phyloP scores from a whole-genome alignment of 2,329 filamentous ascomycete species.

The Sporothrix sp. region DNA sequence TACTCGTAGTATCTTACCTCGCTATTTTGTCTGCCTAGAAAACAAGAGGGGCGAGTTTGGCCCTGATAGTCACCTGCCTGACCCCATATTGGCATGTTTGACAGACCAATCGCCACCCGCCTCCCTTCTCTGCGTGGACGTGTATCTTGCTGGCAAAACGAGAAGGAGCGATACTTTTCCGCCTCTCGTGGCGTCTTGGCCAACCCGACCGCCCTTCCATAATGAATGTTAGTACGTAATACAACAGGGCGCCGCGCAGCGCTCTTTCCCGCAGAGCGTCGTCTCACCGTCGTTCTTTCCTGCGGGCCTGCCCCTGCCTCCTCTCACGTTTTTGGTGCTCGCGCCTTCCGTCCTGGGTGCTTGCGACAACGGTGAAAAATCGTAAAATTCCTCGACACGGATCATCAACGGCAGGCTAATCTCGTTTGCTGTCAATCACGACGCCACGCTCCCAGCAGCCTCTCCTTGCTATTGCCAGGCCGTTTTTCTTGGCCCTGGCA shows the following conservation, averaged over 20 bases:
- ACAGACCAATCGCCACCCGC: not conserved
- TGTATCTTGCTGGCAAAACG: not conserved
- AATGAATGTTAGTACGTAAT: too few species aligned
- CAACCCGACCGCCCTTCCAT: slow-evolving; percentile 6
- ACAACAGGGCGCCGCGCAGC: not conserved
- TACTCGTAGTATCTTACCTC: too few species aligned
- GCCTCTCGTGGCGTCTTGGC: slow-evolving; percentile 6
- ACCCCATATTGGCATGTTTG: slow-evolving; percentile 2
- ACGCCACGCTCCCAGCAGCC: not conserved
- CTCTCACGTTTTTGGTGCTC: not conserved
- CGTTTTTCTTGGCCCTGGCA: not conserved
- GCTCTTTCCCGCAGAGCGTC: not conserved
- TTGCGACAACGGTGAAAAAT: slow-evolving; percentile 9
- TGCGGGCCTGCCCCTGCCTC: not conserved
- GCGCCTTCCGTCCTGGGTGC: not conserved
- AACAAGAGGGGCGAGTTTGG: slow-evolving; percentile 1
- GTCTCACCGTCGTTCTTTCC: not conserved
- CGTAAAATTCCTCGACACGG: not conserved
- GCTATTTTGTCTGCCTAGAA: slow-evolving; percentile 4
- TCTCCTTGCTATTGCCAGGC: not conserved
- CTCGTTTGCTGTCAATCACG: not conserved
- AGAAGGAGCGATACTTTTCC: not conserved
- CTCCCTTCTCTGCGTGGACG: not conserved
- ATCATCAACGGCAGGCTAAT: slow-evolving; percentile 6
- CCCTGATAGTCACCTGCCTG: not conserved